Percentiles rank a stretch among this genome's conserved stretches.
Conservation (phyloP, 2,329 filamentous ascomycete genomes). For the Calonectria pseudoreteaudii region DNA sequence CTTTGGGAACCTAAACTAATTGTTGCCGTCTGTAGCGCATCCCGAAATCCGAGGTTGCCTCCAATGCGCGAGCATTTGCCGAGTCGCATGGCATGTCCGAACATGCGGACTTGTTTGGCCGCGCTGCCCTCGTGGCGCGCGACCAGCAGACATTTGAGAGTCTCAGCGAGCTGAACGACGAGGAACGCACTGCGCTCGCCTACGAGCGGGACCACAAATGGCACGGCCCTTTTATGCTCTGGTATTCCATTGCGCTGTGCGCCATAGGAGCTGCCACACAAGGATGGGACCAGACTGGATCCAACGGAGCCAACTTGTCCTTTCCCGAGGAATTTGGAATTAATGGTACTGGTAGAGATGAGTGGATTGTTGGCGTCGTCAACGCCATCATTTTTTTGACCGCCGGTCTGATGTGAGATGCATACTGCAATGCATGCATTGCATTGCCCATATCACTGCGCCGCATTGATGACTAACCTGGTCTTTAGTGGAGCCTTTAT, state of each 20-base stretch:
- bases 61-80: constrained; percentile 64
- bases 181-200: constrained; percentile 49
- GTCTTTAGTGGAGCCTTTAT: constrained; percentile 36
- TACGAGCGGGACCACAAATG: constrained; percentile 70
- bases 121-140: constrained; percentile 52
- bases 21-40: constrained; percentile 28
- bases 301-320: constrained; percentile 71
- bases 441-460: not conserved
- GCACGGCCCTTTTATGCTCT: constrained; percentile 59
- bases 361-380: constrained; percentile 54
- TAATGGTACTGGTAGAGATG: constrained; percentile 53
- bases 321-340: constrained; percentile 61
- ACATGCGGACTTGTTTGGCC: constrained; percentile 56
- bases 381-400: constrained; percentile 52
- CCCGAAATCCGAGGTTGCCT: constrained; percentile 37
- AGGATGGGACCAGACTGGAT: constrained; percentile 74
- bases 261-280: constrained; percentile 59
- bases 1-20: not conserved
- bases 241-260: constrained; percentile 62
- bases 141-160: constrained; percentile 42
- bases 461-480: constrained; percentile 6
- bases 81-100: constrained; percentile 60
- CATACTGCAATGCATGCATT: not conserved
- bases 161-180: constrained; percentile 44
- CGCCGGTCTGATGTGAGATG: constrained; percentile 68